Base-by-base conservation (phyloP, 139 green algal species). In the Picochlorum sp. region DNA sequence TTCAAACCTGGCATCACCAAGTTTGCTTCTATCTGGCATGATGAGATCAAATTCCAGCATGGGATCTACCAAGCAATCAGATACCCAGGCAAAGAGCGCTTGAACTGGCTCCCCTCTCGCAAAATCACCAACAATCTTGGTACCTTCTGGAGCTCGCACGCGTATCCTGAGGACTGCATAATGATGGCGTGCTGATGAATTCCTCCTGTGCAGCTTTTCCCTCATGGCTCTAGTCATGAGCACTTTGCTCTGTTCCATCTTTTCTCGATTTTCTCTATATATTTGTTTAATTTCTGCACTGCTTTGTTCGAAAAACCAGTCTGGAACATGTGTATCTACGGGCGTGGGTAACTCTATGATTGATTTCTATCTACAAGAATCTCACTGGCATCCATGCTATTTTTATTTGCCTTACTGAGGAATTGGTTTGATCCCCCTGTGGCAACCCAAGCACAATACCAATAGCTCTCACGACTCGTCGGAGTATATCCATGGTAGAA, bases 261-360 rank as follows among this genome's bases (percentile, higher is more conserved):
- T 67, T 68, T 55, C 57, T 13, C 28, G 34, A 3, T 67, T 72
- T 20, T 65, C 34, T 30, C 77, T 30, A 66, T 80, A 89, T 14
- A 83, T 68, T 4, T 63, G 72, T 57, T 84, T 86, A 2, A 92
- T 41, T n/a, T 92, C 83, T 3, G 65, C 65, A 30, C 65, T 68
- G 0, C 76, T 87, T 38, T 75, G 77, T 50, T 85, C 56, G 54
- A 89, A 92, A 67, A 92, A 85, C 81, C 79, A 91, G 14, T 86
- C 72, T 6, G 85, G 81, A 4, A 89, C 74, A 4, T 75, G 61
- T 1, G 52, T 64, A 30, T 86, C 80, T 20, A 81, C 66, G 1
- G 71, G 69, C n/a, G 68, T 71, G n/a, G 80, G 80, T 51, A 88
- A 69, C 47, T 86, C 24, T 15, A 88, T 65, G 65, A 79, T 69